Base-by-base conservation (phyloP, 306 rosid genomes). In the Aeschynomene evenia region DNA sequence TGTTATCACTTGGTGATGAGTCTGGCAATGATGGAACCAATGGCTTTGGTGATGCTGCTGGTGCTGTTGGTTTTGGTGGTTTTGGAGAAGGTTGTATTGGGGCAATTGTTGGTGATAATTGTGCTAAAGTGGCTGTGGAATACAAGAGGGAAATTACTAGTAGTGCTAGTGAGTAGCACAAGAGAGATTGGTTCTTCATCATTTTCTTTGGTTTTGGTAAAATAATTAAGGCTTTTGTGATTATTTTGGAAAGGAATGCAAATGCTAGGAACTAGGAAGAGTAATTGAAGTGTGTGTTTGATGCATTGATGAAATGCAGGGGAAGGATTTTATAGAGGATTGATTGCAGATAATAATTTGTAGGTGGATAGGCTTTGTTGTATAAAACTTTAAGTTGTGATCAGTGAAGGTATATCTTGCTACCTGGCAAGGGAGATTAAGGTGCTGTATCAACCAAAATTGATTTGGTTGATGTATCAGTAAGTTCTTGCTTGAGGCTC, bases 21-120 rank as follows among this genome's bases (percentile, higher is more conserved):
- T 3, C 22, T 16, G 86, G 86, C 9, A 82, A 52, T 9, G 78
- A 29, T 0, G 86, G 86, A 12, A 78, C 86, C 61, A 78, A 59
- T 13, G 83, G 83, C 18, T 73, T 72, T 2, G 80, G 80, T 4
- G 85, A 4, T 0, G 75, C 75, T 0, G 80, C 64, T 0, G 80
- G 67, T 11, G 68, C 0, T 4, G 62, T 63, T 4, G 77, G 85
- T 4, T 9, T 0, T 1, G 80, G 46, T 58, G 20, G 48, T 1
- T 79, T 54, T 48, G 20, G 48, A 1, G 81, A 42, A 0, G 87
- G 63, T 8, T 71, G 70, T 10, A 69, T 40, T 1, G 92, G 90
- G 10, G 88, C 73, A 20, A 31, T 16, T 4, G 83, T 82, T 3
- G 89, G 80, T 21, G 83, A 29, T 58, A 75, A 23, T 40, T 78